These are phyloP conservation scores for Sideroxylon spinosum DNA, from an alignment of 179 eudicot genomes.

Conservation along the genomic window DNA sequence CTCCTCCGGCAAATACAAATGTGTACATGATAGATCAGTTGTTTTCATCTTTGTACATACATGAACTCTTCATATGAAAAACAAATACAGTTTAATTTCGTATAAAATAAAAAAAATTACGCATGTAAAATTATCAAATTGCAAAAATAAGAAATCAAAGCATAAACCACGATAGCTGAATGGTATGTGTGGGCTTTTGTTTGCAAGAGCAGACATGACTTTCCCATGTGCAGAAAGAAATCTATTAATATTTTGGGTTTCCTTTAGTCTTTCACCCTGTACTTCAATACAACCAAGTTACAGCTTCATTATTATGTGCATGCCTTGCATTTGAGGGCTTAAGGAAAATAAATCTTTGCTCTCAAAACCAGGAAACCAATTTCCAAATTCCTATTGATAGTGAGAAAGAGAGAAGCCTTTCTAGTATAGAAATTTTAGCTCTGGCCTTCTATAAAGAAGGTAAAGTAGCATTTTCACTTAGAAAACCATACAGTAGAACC, in stretches of 20 bases:
- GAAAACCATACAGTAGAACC: too few species aligned
- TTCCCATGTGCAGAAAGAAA: conserved; percentile 97
- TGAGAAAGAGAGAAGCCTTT: neutral
- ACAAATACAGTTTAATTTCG: neutral
- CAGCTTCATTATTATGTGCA: neutral
- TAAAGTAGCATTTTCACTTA: too few species aligned
- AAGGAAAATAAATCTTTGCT: neutral
- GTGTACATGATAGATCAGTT: neutral
- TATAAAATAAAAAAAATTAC: neutral
- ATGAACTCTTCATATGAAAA: neutral
- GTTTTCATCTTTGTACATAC: neutral
- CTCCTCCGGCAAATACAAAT: conserved; percentile 58
- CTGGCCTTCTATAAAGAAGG: too few species aligned
- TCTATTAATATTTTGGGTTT: conserved; percentile 83
- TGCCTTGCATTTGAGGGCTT: neutral
- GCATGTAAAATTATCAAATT: neutral
- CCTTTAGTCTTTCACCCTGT: conserved; percentile 84
- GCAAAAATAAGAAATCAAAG: neutral
- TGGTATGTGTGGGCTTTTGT: conserved; percentile 78
- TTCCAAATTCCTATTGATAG: too few species aligned
- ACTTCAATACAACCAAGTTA: conserved; percentile 38
- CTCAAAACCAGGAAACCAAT: neutral
- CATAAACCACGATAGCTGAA: conserved; percentile 44
- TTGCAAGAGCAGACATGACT: conserved; percentile 88
- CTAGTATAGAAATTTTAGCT: neutral